Evolutionary conservation across 2,329 filamentous ascomycete species (phyloP).

Genomic region (Seiridium unicorne): DNA sequence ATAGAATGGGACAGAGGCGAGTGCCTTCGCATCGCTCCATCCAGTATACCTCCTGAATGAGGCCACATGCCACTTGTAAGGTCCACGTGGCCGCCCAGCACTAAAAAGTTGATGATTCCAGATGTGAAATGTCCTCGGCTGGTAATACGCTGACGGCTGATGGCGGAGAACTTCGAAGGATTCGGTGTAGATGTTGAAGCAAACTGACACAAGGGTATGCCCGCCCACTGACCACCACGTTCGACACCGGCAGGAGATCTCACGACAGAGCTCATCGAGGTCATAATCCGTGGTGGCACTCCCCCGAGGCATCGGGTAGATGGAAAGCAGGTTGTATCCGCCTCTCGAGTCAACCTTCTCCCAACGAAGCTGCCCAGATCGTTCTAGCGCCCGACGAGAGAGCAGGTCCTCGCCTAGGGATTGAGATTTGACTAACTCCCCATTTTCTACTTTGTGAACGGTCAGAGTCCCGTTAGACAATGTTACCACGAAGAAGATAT

Average conservation of each 20-base stretch:
- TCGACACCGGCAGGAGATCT: neutral
- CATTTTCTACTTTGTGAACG: slow-evolving; percentile 22
- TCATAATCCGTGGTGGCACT: neutral
- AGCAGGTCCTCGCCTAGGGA: slow-evolving; percentile 13
- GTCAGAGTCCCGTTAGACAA: slow-evolving; percentile 17
- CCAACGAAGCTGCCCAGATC: slow-evolving; percentile 21
- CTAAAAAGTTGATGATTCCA: slow-evolving; percentile 22
- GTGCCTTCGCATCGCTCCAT: too few species aligned
- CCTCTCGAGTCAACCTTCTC: slow-evolving; percentile 27
- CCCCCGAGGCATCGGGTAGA: slow-evolving; percentile 6
- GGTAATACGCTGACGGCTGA: slow-evolving; percentile 16
- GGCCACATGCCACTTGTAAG: neutral
- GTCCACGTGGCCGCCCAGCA: neutral
- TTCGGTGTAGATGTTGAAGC: slow-evolving; percentile 30
- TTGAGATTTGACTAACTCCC: slow-evolving; percentile 18
- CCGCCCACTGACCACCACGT: neutral
- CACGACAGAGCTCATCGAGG: neutral
- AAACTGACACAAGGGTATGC: slow-evolving; percentile 20
- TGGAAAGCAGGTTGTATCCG: slow-evolving; percentile 25
- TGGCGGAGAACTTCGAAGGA: slow-evolving; percentile 23
- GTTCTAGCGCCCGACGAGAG: neutral
- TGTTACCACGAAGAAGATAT: slow-evolving; percentile 25
- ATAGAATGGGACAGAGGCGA: neutral
- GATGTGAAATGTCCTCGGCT: slow-evolving; percentile 19
- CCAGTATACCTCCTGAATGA: neutral